A percentile compares a stretch with the other conserved stretches of the same genome.
Evolutionary conservation across 768 basidiomycete species (phyloP).

Genomic region (Clavulina sp.): DNA sequence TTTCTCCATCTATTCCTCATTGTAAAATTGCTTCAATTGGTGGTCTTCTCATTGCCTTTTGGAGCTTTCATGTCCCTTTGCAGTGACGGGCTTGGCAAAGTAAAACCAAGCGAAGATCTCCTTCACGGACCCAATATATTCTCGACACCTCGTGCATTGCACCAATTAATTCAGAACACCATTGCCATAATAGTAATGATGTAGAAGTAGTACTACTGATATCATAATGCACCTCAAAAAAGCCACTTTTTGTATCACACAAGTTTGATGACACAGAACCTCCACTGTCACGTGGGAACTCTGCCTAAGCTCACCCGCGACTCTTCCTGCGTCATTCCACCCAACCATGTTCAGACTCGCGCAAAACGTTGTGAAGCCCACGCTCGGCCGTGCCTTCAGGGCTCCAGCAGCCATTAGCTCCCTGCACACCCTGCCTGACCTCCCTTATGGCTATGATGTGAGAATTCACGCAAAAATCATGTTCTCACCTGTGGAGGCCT

Average conservation of each 20-base stretch:
- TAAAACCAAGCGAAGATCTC: no score
- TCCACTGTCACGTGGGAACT: no score
- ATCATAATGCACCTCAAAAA: no score
- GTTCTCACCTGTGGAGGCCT: not conserved
- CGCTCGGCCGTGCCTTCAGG: constrained; percentile 29
- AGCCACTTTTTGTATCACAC: not conserved
- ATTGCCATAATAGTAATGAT: no score
- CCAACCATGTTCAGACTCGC: constrained; percentile 33
- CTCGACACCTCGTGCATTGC: no score
- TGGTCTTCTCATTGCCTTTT: not conserved
- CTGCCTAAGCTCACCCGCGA: no score
- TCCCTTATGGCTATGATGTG: constrained; percentile 71
- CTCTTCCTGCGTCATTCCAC: no score
- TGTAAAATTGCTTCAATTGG: not conserved
- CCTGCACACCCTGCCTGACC: constrained; percentile 55
- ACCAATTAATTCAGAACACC: no score
- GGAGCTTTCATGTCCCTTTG: no score
- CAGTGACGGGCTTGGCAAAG: no score
- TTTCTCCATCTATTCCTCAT: not conserved
- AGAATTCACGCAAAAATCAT: constrained; percentile 11
- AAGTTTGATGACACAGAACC: not conserved
- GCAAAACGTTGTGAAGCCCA: constrained; percentile 27
- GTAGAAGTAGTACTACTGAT: no score
- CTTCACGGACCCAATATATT: no score
- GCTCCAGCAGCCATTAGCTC: constrained; percentile 21